Percentiles rank a stretch among this genome's conserved stretches.
Conservation (phyloP, 768 basidiomycete species). For the Hemileccinum rubropunctum region DNA sequence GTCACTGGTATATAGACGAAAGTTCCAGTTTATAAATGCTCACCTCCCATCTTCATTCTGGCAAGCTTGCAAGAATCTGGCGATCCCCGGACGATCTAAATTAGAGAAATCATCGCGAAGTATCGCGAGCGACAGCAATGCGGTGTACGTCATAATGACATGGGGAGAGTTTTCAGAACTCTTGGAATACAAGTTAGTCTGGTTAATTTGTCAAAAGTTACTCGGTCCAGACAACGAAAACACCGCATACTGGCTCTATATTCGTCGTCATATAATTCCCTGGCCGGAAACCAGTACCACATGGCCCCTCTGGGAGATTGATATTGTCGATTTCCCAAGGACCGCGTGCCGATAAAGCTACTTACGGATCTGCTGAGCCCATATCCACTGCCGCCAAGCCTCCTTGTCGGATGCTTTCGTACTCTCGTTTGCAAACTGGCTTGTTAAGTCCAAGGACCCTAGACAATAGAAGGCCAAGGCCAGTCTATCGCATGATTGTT, state of each 20-base stretch:
- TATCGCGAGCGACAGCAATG: constrained; percentile 77
- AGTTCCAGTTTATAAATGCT: constrained; percentile 10
- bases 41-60: constrained; percentile 86
- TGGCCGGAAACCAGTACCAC: constrained; percentile 71
- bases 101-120: constrained; percentile 80
- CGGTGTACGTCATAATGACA: constrained; percentile 93
- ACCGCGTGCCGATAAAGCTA: constrained; percentile 2
- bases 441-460: constrained; percentile 77
- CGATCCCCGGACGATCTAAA: constrained; percentile 68
- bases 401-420: constrained; percentile 51
- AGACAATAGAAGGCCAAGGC: constrained; percentile 89
- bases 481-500: constrained; percentile 47
- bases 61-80: constrained; percentile 64
- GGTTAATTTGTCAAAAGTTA: constrained; percentile 12
- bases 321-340: background rate
- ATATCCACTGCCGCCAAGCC: constrained; percentile 81
- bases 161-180: constrained; percentile 66
- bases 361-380: constrained; percentile 76
- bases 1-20: background rate
- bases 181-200: constrained; percentile 40
- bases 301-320: constrained; percentile 43
- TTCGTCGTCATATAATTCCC: constrained; percentile 64
- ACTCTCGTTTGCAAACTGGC: constrained; percentile 38
- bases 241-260: constrained; percentile 13
- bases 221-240: background rate